Conservation (phyloP, 768 basidiomycete species). For the Hygrocybe punicea region DNA sequence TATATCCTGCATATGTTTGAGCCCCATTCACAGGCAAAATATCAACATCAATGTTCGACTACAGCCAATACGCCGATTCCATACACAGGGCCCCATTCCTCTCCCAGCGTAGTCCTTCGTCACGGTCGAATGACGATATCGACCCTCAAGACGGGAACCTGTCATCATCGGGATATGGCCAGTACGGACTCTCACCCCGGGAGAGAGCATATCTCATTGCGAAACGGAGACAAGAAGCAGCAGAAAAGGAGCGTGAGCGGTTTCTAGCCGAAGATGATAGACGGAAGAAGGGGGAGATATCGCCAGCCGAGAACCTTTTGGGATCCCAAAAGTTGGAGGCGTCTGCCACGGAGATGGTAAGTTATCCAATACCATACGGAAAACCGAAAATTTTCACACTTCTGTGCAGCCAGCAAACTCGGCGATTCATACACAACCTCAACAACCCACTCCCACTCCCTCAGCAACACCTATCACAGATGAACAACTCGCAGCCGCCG, state of each 20-base stretch:
- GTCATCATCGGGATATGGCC: background rate
- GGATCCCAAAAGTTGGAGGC: background rate
- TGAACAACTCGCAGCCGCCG: slow-evolving; percentile 41
- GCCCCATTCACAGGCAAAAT: no score
- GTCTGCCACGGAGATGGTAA: background rate
- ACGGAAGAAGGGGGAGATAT: slow-evolving; percentile 5
- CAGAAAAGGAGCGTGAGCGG: slow-evolving; percentile 18
- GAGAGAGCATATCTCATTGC: slow-evolving; percentile 36
- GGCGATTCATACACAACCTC: no score
- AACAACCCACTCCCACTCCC: background rate
- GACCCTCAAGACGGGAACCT: no score
- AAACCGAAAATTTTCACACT: no score
- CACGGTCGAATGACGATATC: no score
- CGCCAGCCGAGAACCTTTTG: background rate
- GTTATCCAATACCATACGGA: no score
- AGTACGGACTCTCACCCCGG: slow-evolving; percentile 20
- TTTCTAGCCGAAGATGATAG: slow-evolving; percentile 1
- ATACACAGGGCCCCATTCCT: no score
- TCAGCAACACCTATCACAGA: slow-evolving; percentile 14
- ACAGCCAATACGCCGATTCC: no score
- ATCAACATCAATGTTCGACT: no score
- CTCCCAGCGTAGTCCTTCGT: background rate
- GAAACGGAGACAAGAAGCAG: slow-evolving; percentile 19
- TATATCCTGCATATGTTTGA: no score
- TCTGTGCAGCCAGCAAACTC: no score